Evolutionary conservation across 495 filamentous ascomycete genomes (phyloP).

Genomic region (Cryomyces antarcticus): DNA sequence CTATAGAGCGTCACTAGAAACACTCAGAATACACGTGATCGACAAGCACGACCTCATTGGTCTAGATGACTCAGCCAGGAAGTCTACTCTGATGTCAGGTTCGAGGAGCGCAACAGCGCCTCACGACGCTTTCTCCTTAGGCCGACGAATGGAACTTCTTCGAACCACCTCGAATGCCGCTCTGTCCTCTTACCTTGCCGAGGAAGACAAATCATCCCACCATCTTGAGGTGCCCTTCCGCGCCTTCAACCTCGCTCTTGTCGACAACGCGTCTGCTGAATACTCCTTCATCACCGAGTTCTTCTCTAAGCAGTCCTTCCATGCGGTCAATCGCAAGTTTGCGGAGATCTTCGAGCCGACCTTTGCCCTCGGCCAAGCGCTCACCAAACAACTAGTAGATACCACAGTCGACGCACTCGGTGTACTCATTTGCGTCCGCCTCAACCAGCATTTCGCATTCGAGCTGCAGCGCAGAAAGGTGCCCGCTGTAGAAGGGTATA

Average conservation of each 20-base stretch:
- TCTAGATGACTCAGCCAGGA: slow-evolving; percentile 31
- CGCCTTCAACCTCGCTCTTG: slow-evolving; percentile 79
- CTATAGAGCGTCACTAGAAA: slow-evolving; percentile 64
- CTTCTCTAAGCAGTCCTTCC: slow-evolving; percentile 42
- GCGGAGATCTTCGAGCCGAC: slow-evolving; percentile 66
- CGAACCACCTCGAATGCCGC: slow-evolving; percentile 48
- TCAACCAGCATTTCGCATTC: slow-evolving; percentile 86
- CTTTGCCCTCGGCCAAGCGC: slow-evolving; percentile 52
- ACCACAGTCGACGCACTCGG: slow-evolving; percentile 68
- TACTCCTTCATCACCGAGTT: slow-evolving; percentile 85
- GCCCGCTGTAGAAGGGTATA: slow-evolving; percentile 71
- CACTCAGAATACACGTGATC: slow-evolving; percentile 59
- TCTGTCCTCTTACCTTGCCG: slow-evolving; percentile 60
- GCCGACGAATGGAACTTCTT: slow-evolving; percentile 63
- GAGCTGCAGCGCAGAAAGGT: slow-evolving; percentile 80
- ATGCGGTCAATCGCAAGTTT: slow-evolving; percentile 46
- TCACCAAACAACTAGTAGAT: slow-evolving; percentile 59
- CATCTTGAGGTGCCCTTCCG: slow-evolving; percentile 79
- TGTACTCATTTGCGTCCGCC: slow-evolving; percentile 68
- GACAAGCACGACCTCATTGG: slow-evolving; percentile 76
- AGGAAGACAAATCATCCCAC: slow-evolving; percentile 68
- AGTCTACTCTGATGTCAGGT: slow-evolving; percentile 6
- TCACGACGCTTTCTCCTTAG: slow-evolving; percentile 75
- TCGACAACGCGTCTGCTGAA: slow-evolving; percentile 88
- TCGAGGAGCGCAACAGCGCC: slow-evolving; percentile 28